Evolutionary conservation across 2,329 filamentous ascomycete genomes (phyloP), one percentile per base, ranked within the genome.

Genomic region (Colletotrichum eremochloae): DNA sequence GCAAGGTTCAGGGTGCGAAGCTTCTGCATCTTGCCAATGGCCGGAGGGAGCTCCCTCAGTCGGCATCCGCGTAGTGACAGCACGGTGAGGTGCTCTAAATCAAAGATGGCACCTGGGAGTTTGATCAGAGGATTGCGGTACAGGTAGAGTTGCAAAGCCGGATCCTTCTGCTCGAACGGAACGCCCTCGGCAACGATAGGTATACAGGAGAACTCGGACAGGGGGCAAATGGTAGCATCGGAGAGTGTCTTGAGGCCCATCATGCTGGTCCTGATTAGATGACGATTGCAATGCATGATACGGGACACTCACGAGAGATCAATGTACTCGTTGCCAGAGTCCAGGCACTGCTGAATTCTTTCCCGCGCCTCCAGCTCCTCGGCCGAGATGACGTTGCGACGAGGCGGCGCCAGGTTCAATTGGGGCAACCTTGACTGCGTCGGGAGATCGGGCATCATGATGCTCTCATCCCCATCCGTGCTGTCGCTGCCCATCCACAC

Each of bases 401-500:
- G 38, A 76, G 77, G 46, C 7, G 77, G 74, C 18, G 77, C 76
- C 33, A 77, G 77, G 40, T 81, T 79, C 53, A 84, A 77, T 67
- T 83, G 83, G 0, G 83, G 82, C 20, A 86, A 76, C 66, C 78
- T 82, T 44, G 82, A 75, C 68, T 80, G 79, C 6, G 77, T 72
- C 33, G 80, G 76, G n/a, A 77, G 63, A 36, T 80, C 79, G 12
- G 82, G 73, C 3, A 74, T 75, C 4, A 83, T 82, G 61, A 80
- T 68, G 33, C 78, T 66, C 38, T 84, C 83, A 33, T 85, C 84
- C 20, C 82, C 81, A 63, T 89, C 86, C 14, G 84, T 81, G 42
- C 78, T 81, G 70, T 93, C 91, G 73, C 89, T 92, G 5, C 87
- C 89, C 82, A 94, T 86, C 81, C 87, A 94, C 3, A 94, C 87